A percentile compares a stretch with the other conserved stretches of the same genome.
phyloP scores from a whole-genome alignment of 148 eudicot genomes.

The Vaccinium darrowii region DNA sequence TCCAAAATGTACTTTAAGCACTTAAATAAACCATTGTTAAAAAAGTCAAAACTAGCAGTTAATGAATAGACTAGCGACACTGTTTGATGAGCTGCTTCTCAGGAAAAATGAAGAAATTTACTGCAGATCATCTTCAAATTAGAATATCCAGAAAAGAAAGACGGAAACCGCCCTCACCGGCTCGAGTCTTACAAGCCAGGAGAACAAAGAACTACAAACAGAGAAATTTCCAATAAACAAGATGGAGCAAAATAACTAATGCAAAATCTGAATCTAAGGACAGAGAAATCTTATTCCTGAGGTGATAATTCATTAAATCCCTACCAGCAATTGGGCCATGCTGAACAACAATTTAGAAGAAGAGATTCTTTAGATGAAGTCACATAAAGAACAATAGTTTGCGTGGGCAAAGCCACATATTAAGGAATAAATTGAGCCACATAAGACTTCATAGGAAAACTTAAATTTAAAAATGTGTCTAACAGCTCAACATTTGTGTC shows the following conservation, averaged over 20 bases:
- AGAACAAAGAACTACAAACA: neutral
- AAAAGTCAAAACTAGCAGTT: neutral
- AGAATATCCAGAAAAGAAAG: neutral
- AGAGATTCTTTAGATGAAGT: neutral
- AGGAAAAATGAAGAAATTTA: neutral
- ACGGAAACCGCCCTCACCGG: neutral
- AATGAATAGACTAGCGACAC: neutral
- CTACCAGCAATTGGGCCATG: neutral
- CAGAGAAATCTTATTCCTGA: neutral
- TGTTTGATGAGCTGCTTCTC: neutral
- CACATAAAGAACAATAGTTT: neutral
- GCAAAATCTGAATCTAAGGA: neutral
- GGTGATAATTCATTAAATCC: neutral
- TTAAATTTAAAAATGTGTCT: neutral
- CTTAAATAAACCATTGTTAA: neutral
- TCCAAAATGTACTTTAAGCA: slow-evolving; percentile 16
- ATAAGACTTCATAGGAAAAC: neutral
- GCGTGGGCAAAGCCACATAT: neutral
- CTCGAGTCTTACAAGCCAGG: neutral
- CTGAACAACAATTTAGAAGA: neutral
- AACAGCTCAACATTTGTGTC: neutral
- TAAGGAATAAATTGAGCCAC: neutral
- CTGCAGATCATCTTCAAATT: neutral
- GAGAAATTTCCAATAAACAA: neutral
- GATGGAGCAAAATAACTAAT: neutral